These are phyloP conservation scores for Passiflora organensis DNA, from an alignment of 345 rosid genomes.

Conservation along the genomic window DNA sequence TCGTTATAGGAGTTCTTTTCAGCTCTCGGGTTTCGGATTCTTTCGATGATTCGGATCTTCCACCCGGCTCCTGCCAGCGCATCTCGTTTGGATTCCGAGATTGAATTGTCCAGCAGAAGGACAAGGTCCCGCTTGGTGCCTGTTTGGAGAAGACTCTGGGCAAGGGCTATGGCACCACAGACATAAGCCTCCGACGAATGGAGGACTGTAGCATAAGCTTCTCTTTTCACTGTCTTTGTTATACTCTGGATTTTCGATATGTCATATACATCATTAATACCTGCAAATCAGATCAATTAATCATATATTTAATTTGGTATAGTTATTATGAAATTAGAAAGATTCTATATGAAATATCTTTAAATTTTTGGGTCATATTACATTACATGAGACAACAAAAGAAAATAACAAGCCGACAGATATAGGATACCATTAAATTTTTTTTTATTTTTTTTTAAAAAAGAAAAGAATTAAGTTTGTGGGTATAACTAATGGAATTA, in stretches of 20 bases:
- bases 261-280: constrained; percentile 56
- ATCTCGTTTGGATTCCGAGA: constrained; percentile 51
- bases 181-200: constrained; percentile 86
- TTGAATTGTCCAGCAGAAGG: constrained; percentile 71
- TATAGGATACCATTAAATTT: too few species aligned
- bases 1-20: constrained; percentile 65
- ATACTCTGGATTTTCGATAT: constrained; percentile 45
- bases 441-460: too few species aligned
- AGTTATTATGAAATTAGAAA: too few species aligned
- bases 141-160: constrained; percentile 74
- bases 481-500: not conserved
- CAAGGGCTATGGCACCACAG: constrained; percentile 84
- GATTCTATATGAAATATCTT: too few species aligned
- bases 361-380: too few species aligned
- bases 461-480: too few species aligned
- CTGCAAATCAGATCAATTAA: constrained; percentile 24
- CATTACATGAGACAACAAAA: too few species aligned
- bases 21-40: constrained; percentile 84
- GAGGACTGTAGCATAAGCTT: constrained; percentile 85
- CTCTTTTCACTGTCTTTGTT: constrained; percentile 46
- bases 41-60: constrained; percentile 53
- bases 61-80: constrained; percentile 75
- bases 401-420: too few species aligned
- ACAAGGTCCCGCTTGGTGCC: constrained; percentile 81
- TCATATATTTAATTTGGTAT: not conserved